Base-by-base conservation (phyloP, 345 rosid species). In the Sisymbrium altissimum region DNA sequence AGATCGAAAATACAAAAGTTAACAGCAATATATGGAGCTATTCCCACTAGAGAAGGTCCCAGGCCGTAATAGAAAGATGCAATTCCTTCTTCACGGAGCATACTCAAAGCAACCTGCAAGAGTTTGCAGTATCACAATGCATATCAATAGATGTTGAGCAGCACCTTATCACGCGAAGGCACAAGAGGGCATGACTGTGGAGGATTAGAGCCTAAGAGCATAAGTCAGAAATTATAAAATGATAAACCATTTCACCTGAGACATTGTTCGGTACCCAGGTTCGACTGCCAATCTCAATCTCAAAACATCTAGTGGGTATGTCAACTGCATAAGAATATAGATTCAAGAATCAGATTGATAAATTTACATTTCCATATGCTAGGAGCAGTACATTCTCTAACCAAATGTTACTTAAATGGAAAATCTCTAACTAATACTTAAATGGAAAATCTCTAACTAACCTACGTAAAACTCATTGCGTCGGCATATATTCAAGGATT, bases 1-100 rank as follows among this genome's bases (percentile, higher is more conserved):
- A 95, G 79, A 75, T 95, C 98, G 68, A 95, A 95, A 44, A 86
- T 78, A 78, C 99, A 92, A 67, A 92, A 95, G 86, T 95, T 95
- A 53, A 88, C 90, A 21, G 98, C 99, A 85, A 95, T 95, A 40
- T 95, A 95, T 44, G 98, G 98, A 58, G 98, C 98, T 76, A 95
- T 95, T 75, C 96, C 82, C 46, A 95, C 79, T 59, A 95, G 92
- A 78, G 99, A 89, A 66, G 98, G 98, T 75, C 98, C 97, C 13
- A 95, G 96, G 50, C 98, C 98, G 59, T 84, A 84, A 85, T 88
- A 92, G 78, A 92, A 92, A 33, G 98, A 90, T 61, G 88, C 85
- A 43, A 85, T 33, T 60, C 99, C 98, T 87, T 95, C 98, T 82
- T 95, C 99, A 53, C 88, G 86, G 72, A 95, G 78, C 99, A 95